These are phyloP conservation scores for Primulina tabacum DNA, from an alignment of 257 asterid genomes.

Conservation along the genomic window DNA sequence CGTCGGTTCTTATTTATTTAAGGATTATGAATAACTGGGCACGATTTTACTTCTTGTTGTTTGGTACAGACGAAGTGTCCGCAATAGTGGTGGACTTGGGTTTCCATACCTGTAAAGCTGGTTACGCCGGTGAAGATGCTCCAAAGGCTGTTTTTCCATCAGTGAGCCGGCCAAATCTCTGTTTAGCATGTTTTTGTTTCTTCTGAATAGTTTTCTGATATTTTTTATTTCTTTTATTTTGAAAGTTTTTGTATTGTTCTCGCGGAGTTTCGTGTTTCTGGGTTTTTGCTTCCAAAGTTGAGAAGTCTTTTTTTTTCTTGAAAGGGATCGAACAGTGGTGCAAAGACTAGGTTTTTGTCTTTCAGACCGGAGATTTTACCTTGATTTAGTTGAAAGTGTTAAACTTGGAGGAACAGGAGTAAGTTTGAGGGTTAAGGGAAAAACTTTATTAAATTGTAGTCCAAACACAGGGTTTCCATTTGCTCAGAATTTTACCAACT, in stretches of 20 bases:
- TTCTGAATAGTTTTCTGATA: neutral
- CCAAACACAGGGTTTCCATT: neutral
- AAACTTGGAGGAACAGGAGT: conserved; percentile 18
- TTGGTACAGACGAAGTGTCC: conserved; percentile 79
- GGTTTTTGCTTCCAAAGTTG: conserved; percentile 18
- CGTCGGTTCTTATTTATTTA: neutral
- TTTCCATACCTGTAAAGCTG: conserved; percentile 98
- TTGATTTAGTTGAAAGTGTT: conserved; percentile 4
- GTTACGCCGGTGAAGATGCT: conserved; percentile 99
- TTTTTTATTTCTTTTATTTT: neutral
- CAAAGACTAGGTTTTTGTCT: conserved; percentile 15
- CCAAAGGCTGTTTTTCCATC: conserved; percentile 99
- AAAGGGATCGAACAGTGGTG: neutral
- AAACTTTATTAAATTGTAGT: neutral
- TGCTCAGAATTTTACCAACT: neutral
- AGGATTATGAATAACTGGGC: conserved; percentile 1
- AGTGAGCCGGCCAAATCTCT: conserved; percentile 37
- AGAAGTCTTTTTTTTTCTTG: conserved; percentile 3
- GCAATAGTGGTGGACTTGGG: conserved; percentile 95
- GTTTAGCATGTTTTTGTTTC: neutral
- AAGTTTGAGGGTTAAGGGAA: neutral
- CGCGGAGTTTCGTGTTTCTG: conserved; percentile 15
- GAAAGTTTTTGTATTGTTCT: neutral
- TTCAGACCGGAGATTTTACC: conserved; percentile 7
- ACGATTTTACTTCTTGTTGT: conserved; percentile 16